Evolutionary conservation across 1,139 yeast species (phyloP), one percentile per base, ranked within the genome.

Genomic region (Arxiozyma bovina): DNA sequence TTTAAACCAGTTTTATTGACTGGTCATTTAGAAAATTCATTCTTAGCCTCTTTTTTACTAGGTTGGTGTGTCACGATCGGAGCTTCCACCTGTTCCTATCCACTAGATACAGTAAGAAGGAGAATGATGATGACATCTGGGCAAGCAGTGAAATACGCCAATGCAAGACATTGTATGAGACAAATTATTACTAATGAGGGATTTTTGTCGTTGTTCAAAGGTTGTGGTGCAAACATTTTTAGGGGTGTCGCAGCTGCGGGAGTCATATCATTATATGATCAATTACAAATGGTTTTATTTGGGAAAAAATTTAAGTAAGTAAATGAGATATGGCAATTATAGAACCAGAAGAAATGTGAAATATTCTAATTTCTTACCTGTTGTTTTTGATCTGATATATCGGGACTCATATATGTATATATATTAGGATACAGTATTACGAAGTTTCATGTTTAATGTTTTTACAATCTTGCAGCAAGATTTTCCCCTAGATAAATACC

Each of bases 121-220:
- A 56, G 57, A 55, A 58, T 58, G 60, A 58, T 58, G 58, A 58
- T 58, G 60, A 58, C 60, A 11, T 58, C 60, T 9, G 58, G 58
- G n/a, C 60, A 58, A 52, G 55, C 55, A 1, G 57, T 58, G 23
- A 58, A 58, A 41, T 58, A 58, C 41, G 52, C 53, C 18, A 57
- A 57, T 48, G 57, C 60, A 21, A 53, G 54, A 42, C 58, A 58
- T 42, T 52, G 55, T 52, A 47, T 55, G 48, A 53, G 17, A 25
- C 55, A 58, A 52, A 54, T 58, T 41, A 53, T 56, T 15, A 55
- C 56, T 6, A 52, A 55, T 42, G 60, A 58, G 50, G 58, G 60
- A 54, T 58, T 56, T 11, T 41, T 38, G 42, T 56, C 58, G 6
- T 48, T 58, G 45, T 58, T 58, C 51, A 58, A 56, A 48, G 58